Base-by-base conservation (phyloP, 2,329 filamentous ascomycete species). In the Aspergillus chevalieri region DNA sequence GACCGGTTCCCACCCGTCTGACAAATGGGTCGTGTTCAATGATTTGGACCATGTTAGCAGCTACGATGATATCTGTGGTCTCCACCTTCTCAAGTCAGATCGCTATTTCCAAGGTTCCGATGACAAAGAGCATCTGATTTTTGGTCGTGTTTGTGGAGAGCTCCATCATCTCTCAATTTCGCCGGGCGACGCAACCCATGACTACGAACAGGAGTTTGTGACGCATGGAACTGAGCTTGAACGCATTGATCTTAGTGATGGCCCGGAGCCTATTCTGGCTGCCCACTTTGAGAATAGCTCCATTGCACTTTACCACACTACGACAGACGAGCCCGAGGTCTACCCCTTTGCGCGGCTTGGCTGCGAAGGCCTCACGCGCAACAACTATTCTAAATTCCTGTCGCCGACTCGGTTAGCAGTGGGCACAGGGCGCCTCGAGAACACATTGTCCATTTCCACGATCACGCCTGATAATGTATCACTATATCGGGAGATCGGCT, bases 11-110 rank as follows among this genome's bases (percentile, higher is more conserved):
- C 57, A 52, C 14, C 48, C 38, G 43, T 59, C 62, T 47, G 66
- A 65, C 49, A 62, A 63, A 28, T 83, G 79, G 78, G 69, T 73
- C 33, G 70, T 74, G 2, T 82, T 80, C 56, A 74, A 74, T 48
- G 75, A 79, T 12, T 65, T 76, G 5, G 69, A 76, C 6, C 69
- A 74, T 42, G 63, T 66, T 21, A 78, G 80, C 55, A 70, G 81
- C 72, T 46, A 74, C 48, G 80, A 84, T 59, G 82, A 85, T 61
- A 79, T 85, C 30, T 79, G 78, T 15, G 72, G 75, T 26, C 53
- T 85, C 44, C 78, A 79, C 54, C 58, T 84, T 1, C 59, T 85
- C 26, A 66, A 67, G 24, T 67, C 73, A 5, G 62, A 69, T 21
- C 71, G 75, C 47, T 60, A 59, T 47, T 53, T 58, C 44, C 63